A percentile compares a stretch with the other conserved stretches of the same genome.
phyloP scores from a whole-genome alignment of 2,329 filamentous ascomycete species.

The Diaporthe destruens region DNA sequence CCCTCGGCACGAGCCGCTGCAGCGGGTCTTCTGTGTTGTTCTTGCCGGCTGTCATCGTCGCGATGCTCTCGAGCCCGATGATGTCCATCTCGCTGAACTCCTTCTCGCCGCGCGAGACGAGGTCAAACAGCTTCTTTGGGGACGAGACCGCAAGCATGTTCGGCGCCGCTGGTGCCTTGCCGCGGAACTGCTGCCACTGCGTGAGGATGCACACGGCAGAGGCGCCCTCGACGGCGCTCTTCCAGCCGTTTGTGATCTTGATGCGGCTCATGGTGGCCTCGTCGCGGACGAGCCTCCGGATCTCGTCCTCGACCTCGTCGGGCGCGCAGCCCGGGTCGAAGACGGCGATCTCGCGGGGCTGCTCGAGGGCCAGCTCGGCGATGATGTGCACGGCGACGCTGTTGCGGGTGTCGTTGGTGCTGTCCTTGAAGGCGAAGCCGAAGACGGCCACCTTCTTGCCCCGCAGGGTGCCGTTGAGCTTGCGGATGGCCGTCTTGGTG shows the following conservation, averaged over 20 bases:
- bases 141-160: conserved; percentile 33
- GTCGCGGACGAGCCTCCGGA: conserved; percentile 45
- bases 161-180: conserved; percentile 43
- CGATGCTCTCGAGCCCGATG: conserved; percentile 45
- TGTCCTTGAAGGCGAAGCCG: conserved; percentile 73
- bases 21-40: conserved; percentile 44
- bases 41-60: conserved; percentile 19
- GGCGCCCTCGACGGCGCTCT: conserved; percentile 58
- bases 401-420: conserved; percentile 71
- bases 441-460: conserved; percentile 69
- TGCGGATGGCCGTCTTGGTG: conserved; percentile 63
- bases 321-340: conserved; percentile 63
- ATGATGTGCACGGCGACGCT: conserved; percentile 66
- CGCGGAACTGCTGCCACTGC: conserved; percentile 65
- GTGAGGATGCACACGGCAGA: conserved; percentile 64
- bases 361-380: conserved; percentile 62
- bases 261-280: conserved; percentile 49
- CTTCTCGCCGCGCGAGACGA: conserved; percentile 17
- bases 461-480: conserved; percentile 65
- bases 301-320: conserved; percentile 49
- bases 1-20: conserved; percentile 38
- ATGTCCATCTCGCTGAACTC: conserved; percentile 48
- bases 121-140: conserved; percentile 1
- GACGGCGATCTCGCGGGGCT: conserved; percentile 61
- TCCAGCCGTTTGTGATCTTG: conserved; percentile 56